Percentiles rank a stretch among this genome's conserved stretches.
Conservation (phyloP, 257 asterid genomes). For the Scutellaria minor region DNA sequence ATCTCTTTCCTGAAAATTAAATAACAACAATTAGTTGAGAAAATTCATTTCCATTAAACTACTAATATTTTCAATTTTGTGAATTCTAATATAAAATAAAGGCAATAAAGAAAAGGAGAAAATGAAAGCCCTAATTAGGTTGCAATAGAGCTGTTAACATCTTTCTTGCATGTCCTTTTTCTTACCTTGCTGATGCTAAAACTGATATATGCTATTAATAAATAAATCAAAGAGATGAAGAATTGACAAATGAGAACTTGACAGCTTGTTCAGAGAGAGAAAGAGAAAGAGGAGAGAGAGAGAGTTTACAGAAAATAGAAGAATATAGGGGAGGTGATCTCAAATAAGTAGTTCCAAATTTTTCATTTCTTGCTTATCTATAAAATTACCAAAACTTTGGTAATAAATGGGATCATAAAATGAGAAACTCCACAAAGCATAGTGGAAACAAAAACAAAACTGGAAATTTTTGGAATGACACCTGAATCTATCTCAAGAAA, state of each 20-base stretch:
- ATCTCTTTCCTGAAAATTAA: too few relatives aligned
- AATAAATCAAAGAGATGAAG: constrained; percentile 28
- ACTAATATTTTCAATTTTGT: background rate
- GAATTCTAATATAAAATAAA: background rate
- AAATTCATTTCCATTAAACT: too few relatives aligned
- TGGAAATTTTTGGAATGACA: constrained; percentile 36
- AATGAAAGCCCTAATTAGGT: constrained; percentile 38
- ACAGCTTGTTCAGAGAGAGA: constrained; percentile 49
- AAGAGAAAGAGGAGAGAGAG: constrained; percentile 29
- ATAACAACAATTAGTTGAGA: too few relatives aligned
- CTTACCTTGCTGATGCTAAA: constrained; percentile 39
- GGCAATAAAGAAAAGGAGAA: background rate
- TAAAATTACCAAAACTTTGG: too few relatives aligned
- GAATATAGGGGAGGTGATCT: constrained; percentile 50
- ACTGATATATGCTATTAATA: constrained; percentile 39
- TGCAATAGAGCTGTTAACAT: constrained; percentile 39
- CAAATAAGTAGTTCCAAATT: constrained; percentile 44
- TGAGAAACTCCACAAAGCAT: constrained; percentile 37
- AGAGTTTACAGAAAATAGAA: constrained; percentile 36
- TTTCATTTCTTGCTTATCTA: constrained; percentile 44
- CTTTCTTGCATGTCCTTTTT: constrained; percentile 40
- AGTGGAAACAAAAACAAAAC: constrained; percentile 40
- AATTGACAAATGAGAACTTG: constrained; percentile 54
- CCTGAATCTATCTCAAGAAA: constrained; percentile 42
- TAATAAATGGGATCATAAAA: too few relatives aligned